Conservation (phyloP, 176 grass and related monocot species). For the Tillandsia leiboldiana region DNA sequence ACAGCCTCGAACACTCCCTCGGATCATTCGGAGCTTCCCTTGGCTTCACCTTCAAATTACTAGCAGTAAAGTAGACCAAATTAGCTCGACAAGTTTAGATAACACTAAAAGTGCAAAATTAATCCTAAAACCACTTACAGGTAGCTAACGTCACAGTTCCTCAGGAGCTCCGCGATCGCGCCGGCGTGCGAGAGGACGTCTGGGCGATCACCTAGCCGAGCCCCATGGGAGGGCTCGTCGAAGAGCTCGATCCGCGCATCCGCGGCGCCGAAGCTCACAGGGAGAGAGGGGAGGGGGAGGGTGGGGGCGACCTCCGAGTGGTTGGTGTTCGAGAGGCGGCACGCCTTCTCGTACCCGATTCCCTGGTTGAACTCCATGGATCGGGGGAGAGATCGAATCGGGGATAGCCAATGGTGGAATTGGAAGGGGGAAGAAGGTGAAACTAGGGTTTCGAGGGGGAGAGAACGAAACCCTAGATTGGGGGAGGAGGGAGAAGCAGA, state of each 20-base stretch:
- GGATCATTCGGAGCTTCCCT: constrained; percentile 27
- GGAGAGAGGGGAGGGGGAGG: constrained; percentile 66
- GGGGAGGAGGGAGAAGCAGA: neutral
- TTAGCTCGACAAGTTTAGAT: neutral
- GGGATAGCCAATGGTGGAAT: neutral
- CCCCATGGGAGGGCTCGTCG: constrained; percentile 38
- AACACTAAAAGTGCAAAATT: neutral
- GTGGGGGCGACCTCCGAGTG: constrained; percentile 67
- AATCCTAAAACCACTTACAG: constrained; percentile 38
- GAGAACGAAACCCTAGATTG: constrained; percentile 2
- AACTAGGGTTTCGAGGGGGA: neutral
- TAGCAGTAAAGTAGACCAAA: constrained; percentile 4
- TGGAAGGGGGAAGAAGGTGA: neutral
- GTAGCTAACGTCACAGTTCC: constrained; percentile 61
- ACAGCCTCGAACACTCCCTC: constrained; percentile 60
- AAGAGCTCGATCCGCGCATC: constrained; percentile 32
- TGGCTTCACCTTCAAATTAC: constrained; percentile 55
- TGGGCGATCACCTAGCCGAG: constrained; percentile 38
- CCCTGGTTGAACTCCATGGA: constrained; percentile 24
- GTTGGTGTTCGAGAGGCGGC: constrained; percentile 71
- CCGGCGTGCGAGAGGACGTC: constrained; percentile 69
- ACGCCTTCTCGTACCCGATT: constrained; percentile 55
- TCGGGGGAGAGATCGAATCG: neutral
- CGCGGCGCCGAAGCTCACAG: constrained; percentile 47
- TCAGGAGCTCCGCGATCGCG: constrained; percentile 70